A percentile compares a stretch with the other conserved stretches of the same genome.
phyloP scores from a whole-genome alignment of 2,329 filamentous ascomycete genomes.

The Phaeosphaeria sp. region DNA sequence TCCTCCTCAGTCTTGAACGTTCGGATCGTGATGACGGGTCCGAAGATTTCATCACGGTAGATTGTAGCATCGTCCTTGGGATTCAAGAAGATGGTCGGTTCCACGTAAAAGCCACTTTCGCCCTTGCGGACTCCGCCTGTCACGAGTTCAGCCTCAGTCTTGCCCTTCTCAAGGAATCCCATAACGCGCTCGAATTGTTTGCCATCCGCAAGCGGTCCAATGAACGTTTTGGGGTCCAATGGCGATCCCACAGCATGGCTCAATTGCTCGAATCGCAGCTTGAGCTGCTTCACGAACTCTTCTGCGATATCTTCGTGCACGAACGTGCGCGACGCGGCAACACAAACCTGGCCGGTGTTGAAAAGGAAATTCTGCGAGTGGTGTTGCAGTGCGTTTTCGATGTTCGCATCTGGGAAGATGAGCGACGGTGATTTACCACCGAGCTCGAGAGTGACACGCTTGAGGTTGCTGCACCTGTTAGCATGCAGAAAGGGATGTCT shows the following conservation, averaged over 20 bases:
- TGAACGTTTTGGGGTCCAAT: constrained; percentile 24
- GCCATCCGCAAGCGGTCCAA: constrained; percentile 36
- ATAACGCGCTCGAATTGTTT: constrained; percentile 38
- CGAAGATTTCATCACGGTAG: constrained; percentile 44
- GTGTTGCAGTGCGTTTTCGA: constrained; percentile 28
- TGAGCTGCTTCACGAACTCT: constrained; percentile 37
- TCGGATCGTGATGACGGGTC: constrained; percentile 35
- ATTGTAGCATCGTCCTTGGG: constrained; percentile 32
- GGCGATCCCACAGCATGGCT: constrained; percentile 20
- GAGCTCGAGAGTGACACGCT: constrained; percentile 56
- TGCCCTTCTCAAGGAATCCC: constrained; percentile 30
- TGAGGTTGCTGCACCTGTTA: constrained; percentile 45
- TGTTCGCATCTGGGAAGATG: constrained; percentile 55
- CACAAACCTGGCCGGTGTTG: constrained; percentile 64
- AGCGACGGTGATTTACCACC: constrained; percentile 54
- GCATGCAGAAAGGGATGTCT: not conserved
- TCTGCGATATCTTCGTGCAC: constrained; percentile 39
- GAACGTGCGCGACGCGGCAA: constrained; percentile 61
- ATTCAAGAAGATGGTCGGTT: constrained; percentile 44
- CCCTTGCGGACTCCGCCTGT: constrained; percentile 36
- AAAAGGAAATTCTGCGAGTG: constrained; percentile 50
- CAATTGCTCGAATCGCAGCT: constrained; percentile 31
- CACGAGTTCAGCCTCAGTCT: constrained; percentile 33
- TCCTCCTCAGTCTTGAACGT: constrained; percentile 46
- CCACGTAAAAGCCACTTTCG: constrained; percentile 33